A percentile compares a stretch with the other conserved stretches of the same genome.
These are phyloP conservation scores for Coleophoma eucalyptorum DNA, from an alignment of 2,329 filamentous ascomycete genomes.

Conservation along the genomic window DNA sequence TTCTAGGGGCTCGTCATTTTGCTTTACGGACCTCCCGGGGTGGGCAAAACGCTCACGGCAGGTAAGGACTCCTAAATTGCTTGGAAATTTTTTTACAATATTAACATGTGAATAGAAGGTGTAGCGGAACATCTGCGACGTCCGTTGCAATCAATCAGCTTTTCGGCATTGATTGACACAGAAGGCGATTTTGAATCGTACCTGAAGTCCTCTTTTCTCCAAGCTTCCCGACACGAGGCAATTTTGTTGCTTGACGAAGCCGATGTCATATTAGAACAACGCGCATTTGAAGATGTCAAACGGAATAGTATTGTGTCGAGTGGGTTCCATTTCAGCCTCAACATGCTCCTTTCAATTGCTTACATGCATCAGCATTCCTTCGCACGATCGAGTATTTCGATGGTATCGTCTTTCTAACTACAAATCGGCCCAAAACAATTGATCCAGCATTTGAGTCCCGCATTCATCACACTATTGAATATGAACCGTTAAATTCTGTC, in stretches of 20 bases:
- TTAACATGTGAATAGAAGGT: no score
- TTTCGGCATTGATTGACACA: no score
- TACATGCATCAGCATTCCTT: conserved; percentile 19
- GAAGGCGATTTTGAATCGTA: no score
- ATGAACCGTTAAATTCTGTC: background rate
- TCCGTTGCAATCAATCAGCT: no score
- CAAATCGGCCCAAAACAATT: conserved; percentile 21
- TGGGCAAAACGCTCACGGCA: no score
- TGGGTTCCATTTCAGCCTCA: background rate
- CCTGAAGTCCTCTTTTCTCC: no score
- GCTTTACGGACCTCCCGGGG: no score
- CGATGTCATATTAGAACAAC: conserved; percentile 3
- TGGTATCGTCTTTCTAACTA: conserved; percentile 30
- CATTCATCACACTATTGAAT: conserved; percentile 18
- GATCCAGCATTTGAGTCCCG: conserved; percentile 25
- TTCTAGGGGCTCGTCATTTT: no score
- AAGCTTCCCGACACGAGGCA: background rate
- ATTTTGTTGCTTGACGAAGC: conserved; percentile 6
- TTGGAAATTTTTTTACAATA: no score
- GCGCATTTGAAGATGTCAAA: conserved; percentile 1
- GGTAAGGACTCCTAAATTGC: no score
- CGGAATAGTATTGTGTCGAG: conserved; percentile 5
- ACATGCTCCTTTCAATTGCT: background rate
- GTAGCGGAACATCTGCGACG: no score
- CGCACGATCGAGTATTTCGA: conserved; percentile 28